Base-by-base conservation (phyloP, 2,329 filamentous ascomycete species). In the Bipolaris bicolor region DNA sequence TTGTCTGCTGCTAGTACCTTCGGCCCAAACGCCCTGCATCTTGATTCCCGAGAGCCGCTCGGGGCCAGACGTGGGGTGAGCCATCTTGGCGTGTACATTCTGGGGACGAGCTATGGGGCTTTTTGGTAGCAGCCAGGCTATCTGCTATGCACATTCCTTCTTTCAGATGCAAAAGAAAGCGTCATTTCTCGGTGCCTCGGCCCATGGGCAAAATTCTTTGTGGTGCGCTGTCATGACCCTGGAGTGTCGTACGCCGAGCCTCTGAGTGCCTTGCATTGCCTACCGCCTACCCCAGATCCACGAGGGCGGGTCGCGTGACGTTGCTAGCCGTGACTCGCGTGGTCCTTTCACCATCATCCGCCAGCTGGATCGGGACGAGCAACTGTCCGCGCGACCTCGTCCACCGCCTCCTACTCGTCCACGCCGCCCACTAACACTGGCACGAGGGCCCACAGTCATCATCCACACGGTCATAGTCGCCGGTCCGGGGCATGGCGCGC, bases 231-330 rank as follows among this genome's bases (percentile, higher is more conserved):
- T 40, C 46, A 22, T 50, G 24, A 26, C 26, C 13, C 50, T 47
- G 9, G 43, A 6, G 36, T 48, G 36, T 57, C 22, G 49, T 39
- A 40, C 2, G 40, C 33, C 52, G 31, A 55, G 52, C 31, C 20
- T 18, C 22, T 39, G 24, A 49, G 55, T 57, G 55, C 55, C 55
- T 57, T 57, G 50, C 55, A 57, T 57, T 57, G 48, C 48, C 18
- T 43, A 18, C 36, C n/a, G 6, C 16, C 39, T 52, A 54, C 50
- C 55, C 45, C 55, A 29, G 55, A 49, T 49, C 45, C 45, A 51
- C 50, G 39, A 40, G 52, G 39, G 45, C 49, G 55, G 55, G 55
- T 54, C 55, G 55, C 55, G 55, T 57, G 55, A 57, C 55, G 50
- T 57, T 55, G 54, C 46, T 54, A 45, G 39, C 50, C 50, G 36